Percentiles rank a stretch among this genome's conserved stretches.
Evolutionary conservation across 108 stramenopile genomes (phyloP).

Genomic region (Pseudonitzschia multiseries): DNA sequence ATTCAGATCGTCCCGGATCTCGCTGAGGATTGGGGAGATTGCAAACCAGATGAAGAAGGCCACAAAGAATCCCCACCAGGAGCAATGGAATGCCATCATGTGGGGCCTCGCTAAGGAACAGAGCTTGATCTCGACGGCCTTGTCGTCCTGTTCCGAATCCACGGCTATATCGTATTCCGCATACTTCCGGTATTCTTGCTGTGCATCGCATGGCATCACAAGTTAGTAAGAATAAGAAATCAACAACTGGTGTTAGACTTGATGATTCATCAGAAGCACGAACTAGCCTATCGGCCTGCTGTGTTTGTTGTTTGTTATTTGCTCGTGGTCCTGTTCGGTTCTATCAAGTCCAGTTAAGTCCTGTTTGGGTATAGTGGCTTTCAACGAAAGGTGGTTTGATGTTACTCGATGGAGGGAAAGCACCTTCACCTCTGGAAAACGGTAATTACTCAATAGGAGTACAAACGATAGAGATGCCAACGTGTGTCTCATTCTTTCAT

Average conservation of each 20-base stretch:
- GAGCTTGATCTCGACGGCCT: constrained; percentile 65
- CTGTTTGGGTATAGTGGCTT: no score
- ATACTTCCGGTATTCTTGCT: constrained; percentile 60
- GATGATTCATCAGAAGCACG: no score
- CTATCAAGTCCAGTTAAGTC: no score
- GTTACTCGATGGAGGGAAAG: no score
- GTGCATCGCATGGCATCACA: background rate
- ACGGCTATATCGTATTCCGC: constrained; percentile 52
- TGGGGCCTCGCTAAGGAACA: constrained; percentile 69
- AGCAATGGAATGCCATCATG: constrained; percentile 87
- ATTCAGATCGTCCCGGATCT: constrained; percentile 59
- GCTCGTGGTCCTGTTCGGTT: no score
- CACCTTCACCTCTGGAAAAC: no score
- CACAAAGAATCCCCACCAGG: constrained; percentile 67
- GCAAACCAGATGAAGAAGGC: constrained; percentile 93
- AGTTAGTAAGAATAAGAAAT: background rate
- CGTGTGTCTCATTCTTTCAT: no score
- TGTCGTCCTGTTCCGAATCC: constrained; percentile 78
- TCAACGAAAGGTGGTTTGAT: no score
- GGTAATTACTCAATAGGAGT: no score
- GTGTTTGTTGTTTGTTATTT: no score
- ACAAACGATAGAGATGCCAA: no score
- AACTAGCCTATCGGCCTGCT: no score
- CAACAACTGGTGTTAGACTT: background rate
- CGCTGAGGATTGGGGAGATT: constrained; percentile 80